Percentiles rank a stretch among this genome's conserved stretches.
phyloP scores from a whole-genome alignment of 2,329 filamentous ascomycete genomes.

The Hortaea sp. region DNA sequence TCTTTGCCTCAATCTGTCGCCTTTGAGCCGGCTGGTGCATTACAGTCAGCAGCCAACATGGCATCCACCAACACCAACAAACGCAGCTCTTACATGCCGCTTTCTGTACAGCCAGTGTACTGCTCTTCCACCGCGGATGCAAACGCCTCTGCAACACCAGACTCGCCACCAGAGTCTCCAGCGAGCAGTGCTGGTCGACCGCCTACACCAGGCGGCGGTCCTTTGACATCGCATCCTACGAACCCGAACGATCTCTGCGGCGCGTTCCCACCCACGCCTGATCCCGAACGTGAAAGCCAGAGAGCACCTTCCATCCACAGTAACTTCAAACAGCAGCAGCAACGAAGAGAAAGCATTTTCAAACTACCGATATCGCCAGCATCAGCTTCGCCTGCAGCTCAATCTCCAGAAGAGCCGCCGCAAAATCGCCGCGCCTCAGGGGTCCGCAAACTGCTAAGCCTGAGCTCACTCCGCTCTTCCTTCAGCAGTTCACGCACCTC shows the following conservation, averaged over 20 bases:
- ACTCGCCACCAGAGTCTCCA: slow-evolving; percentile 15
- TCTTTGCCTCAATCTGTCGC: too few species aligned
- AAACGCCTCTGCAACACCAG: slow-evolving; percentile 16
- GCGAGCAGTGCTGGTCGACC: slow-evolving; percentile 11
- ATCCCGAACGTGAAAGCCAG: slow-evolving; percentile 10
- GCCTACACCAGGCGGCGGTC: slow-evolving; percentile 23
- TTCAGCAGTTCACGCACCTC: slow-evolving; percentile 27
- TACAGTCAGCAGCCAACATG: background rate
- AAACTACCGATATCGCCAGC: slow-evolving; percentile 12
- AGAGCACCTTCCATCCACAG: slow-evolving; percentile 1
- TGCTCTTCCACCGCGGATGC: slow-evolving; percentile 18
- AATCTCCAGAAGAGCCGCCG: slow-evolving; percentile 3
- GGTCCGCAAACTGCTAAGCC: slow-evolving; percentile 23
- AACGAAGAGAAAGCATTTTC: slow-evolving; percentile 12
- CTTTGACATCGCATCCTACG: slow-evolving; percentile 25
- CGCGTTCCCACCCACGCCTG: slow-evolving; percentile 15
- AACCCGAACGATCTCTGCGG: slow-evolving; percentile 14
- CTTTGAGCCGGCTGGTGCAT: too few species aligned
- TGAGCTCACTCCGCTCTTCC: slow-evolving; percentile 24
- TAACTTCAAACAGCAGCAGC: background rate
- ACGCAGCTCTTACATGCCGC: slow-evolving; percentile 10
- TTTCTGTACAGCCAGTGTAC: slow-evolving; percentile 15
- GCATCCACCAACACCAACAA: background rate
- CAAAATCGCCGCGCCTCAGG: slow-evolving; percentile 12
- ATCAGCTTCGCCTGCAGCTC: slow-evolving; percentile 7